Conservation (phyloP, 306 rosid species). For the Trichosanthes truncata region DNA sequence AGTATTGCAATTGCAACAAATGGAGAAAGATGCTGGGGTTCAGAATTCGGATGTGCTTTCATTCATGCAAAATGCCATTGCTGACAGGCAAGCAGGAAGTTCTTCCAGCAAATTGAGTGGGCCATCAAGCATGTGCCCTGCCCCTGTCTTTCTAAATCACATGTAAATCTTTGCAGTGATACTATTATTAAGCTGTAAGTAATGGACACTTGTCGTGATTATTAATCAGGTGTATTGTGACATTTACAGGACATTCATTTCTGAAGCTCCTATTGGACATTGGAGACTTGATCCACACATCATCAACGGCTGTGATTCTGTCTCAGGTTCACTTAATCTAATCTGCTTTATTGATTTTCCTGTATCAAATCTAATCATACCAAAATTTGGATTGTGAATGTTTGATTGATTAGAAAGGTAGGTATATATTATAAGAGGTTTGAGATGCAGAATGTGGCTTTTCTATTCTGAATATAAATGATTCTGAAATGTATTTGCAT, state of each 20-base stretch:
- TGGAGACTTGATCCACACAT: neutral
- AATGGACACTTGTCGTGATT: conserved; percentile 4
- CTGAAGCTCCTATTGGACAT: neutral
- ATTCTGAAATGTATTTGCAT: conserved; percentile 2
- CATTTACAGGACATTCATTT: neutral
- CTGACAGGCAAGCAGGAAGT: conserved; percentile 11
- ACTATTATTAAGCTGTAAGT: neutral
- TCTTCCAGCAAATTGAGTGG: conserved; percentile 11
- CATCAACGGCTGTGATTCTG: neutral
- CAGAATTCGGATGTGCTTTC: conserved; percentile 6
- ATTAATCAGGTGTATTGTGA: neutral
- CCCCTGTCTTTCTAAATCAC: neutral
- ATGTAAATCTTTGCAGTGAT: neutral
- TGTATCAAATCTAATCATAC: conserved; percentile 1
- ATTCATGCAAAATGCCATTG: conserved; percentile 2
- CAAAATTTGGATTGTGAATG: neutral
- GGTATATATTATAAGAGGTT: neutral
- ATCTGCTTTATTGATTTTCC: neutral
- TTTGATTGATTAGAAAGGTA: conserved; percentile 5
- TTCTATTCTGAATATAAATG: neutral
- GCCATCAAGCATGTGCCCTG: conserved; percentile 9
- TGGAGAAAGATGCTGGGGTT: neutral
- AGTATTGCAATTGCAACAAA: neutral
- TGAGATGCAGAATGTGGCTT: neutral
- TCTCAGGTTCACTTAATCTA: neutral